phyloP scores from a whole-genome alignment of 2,329 filamentous ascomycete species.

The Huntiella moniliformis region DNA sequence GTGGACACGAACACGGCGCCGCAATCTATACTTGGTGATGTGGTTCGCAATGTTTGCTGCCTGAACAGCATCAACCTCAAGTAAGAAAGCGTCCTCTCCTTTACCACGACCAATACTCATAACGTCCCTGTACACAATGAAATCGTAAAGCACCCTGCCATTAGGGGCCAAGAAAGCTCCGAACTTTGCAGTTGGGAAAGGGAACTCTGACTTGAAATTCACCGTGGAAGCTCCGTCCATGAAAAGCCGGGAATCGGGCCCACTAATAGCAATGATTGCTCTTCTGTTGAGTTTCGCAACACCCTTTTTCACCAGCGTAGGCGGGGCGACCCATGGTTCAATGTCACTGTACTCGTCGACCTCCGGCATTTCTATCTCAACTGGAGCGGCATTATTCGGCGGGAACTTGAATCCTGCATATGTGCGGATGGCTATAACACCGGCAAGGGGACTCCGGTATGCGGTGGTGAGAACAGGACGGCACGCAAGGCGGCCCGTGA shows the following conservation, averaged over 20 bases:
- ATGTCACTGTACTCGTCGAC: too few relatives aligned
- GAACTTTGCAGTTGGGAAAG: slow-evolving; percentile 42
- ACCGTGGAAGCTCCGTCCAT: slow-evolving; percentile 76
- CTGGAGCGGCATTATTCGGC: too few relatives aligned
- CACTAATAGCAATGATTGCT: slow-evolving; percentile 59
- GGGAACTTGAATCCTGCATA: too few relatives aligned
- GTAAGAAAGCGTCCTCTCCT: slow-evolving; percentile 29
- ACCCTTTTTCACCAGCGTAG: neutral
- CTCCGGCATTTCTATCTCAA: too few relatives aligned
- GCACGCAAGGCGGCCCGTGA: too few relatives aligned
- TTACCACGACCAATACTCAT: slow-evolving; percentile 11
- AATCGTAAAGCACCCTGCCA: slow-evolving; percentile 72
- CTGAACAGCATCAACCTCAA: slow-evolving; percentile 64
- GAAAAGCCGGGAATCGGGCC: slow-evolving; percentile 63
- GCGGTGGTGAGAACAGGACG: too few relatives aligned
- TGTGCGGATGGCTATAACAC: too few relatives aligned
- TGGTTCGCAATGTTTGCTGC: slow-evolving; percentile 46
- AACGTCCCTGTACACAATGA: slow-evolving; percentile 57
- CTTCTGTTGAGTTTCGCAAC: slow-evolving; percentile 23
- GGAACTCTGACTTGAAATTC: slow-evolving; percentile 25
- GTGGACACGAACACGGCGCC: slow-evolving; percentile 56
- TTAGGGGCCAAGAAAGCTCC: slow-evolving; percentile 70
- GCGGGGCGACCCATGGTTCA: too few relatives aligned
- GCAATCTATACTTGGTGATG: slow-evolving; percentile 68
- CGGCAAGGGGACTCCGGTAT: too few relatives aligned